Evolutionary conservation across 108 stramenopile genomes (phyloP).

Genomic region (Schizochytrium sp.): DNA sequence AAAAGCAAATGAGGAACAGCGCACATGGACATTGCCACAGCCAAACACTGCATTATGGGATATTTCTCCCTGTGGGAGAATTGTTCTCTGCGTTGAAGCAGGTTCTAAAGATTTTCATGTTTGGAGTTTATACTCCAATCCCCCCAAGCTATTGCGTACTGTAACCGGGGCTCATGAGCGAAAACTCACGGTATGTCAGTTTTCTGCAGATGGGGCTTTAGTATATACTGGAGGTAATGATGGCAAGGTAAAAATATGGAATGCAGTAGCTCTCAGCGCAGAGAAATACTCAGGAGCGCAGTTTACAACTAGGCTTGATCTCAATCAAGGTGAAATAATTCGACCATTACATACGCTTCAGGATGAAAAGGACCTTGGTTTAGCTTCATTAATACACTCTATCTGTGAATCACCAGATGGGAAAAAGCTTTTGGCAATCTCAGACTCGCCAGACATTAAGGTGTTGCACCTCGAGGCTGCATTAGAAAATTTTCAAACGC

Average conservation of each 20-base stretch:
- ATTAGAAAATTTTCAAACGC: background rate
- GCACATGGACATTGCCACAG: slow-evolving; percentile 37
- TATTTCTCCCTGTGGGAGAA: slow-evolving; percentile 29
- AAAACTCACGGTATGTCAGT: background rate
- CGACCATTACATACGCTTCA: background rate
- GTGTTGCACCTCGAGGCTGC: slow-evolving; percentile 32
- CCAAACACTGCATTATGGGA: slow-evolving; percentile 31
- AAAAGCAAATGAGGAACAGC: background rate
- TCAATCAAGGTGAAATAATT: slow-evolving; percentile 6
- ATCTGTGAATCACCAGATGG: slow-evolving; percentile 37
- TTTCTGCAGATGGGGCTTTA: slow-evolving; percentile 26
- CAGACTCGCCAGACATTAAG: slow-evolving; percentile 58
- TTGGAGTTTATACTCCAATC: slow-evolving; percentile 57
- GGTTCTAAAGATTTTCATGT: slow-evolving; percentile 17
- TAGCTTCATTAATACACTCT: slow-evolving; percentile 24
- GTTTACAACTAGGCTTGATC: slow-evolving; percentile 14
- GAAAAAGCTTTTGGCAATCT: slow-evolving; percentile 36
- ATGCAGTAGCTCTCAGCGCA: slow-evolving; percentile 8
- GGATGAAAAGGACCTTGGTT: slow-evolving; percentile 44
- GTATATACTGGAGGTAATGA: slow-evolving; percentile 48
- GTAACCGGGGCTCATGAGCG: slow-evolving; percentile 19
- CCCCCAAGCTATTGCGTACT: slow-evolving; percentile 8
- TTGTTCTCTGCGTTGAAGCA: slow-evolving; percentile 26
- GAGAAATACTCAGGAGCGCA: slow-evolving; percentile 31
- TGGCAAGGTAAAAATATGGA: slow-evolving; percentile 11